Percentiles rank a stretch among this genome's conserved stretches.
Evolutionary conservation across 164 flowering plant genomes (phyloP).

Genomic region (Amborella trichopoda): DNA sequence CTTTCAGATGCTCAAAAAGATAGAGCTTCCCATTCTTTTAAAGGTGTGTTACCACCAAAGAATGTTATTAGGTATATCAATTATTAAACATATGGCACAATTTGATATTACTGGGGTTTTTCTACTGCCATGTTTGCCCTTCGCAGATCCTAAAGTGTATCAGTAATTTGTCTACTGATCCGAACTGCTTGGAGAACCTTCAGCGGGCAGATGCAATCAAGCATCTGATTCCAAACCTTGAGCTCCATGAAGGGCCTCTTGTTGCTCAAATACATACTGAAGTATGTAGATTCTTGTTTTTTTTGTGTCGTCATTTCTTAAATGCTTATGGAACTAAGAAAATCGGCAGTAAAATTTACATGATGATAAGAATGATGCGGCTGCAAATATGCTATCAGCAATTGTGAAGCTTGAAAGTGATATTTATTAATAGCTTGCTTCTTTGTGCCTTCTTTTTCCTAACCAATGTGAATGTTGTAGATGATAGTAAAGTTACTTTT

Average conservation of each 20-base stretch:
- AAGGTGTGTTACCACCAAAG: slow-evolving; percentile 47
- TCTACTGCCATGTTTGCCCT: not conserved
- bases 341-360: no score
- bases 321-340: not conserved
- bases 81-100: no score
- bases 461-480: no score
- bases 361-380: no score
- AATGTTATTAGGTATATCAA: no score
- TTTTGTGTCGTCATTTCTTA: not conserved
- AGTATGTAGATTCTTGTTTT: slow-evolving; percentile 24
- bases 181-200: slow-evolving; percentile 91
- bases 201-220: slow-evolving; percentile 97
- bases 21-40: slow-evolving; percentile 80
- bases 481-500: no score
- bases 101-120: no score
- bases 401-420: no score
- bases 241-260: slow-evolving; percentile 84
- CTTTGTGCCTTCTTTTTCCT: no score
- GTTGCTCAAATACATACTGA: slow-evolving; percentile 79
- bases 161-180: slow-evolving; percentile 91
- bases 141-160: slow-evolving; percentile 75
- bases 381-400: no score
- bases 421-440: no score
- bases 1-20: slow-evolving; percentile 88
- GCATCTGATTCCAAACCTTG: slow-evolving; percentile 94